Base-by-base conservation (phyloP, 352 stramenopile species). In the Thalassiosira sp. region DNA sequence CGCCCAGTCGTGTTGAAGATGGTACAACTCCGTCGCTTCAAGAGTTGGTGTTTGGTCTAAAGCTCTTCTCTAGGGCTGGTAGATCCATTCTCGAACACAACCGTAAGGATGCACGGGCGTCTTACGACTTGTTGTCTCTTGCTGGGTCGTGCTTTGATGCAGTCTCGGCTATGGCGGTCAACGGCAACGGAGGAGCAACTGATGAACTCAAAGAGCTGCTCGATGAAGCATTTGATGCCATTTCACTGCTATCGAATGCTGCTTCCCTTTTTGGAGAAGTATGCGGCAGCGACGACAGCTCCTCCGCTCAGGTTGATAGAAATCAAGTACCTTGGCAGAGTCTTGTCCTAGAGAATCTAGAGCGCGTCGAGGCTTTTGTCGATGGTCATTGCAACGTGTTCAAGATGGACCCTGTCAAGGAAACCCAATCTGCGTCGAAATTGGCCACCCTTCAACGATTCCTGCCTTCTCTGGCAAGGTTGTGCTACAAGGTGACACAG, bases 401-500 rank as follows among this genome's bases (percentile, higher is more conserved):
- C 7, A 27, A 27, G 2, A 42, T 15, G 1, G 27, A 43, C 16
- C 52, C 25, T 40, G 28, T 5, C 13, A 18, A 54, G 18, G 37
- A 66, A 1, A 52, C 16, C 7, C 35, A 69, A n/a, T 63, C 65
- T 28, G n/a, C 33, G 13, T 57, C 64, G 20, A 73, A 79, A 40
- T 63, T 77, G 31, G 59, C 66, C 2, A 72, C 54, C 16, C 42
- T 79, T 15, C 74, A 79, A 49, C 35, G 53, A 3, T 79, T 68
- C 28, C 46, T 82, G 1, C 74, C 74, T 16, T 64, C 57, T 37
- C 49, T 82, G 20, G 74, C 74, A 24, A 51, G 67, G 24, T 52
- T 82, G n/a, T 79, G 74, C 48, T 82, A 75, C 35, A 82, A 82
- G 51, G 68, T 76, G n/a, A 72, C 24, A 43, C n/a, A n/a, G n/a